Evolutionary conservation across 805 yeast genomes (phyloP).

Genomic region (Saccharomycopsis sp.): DNA sequence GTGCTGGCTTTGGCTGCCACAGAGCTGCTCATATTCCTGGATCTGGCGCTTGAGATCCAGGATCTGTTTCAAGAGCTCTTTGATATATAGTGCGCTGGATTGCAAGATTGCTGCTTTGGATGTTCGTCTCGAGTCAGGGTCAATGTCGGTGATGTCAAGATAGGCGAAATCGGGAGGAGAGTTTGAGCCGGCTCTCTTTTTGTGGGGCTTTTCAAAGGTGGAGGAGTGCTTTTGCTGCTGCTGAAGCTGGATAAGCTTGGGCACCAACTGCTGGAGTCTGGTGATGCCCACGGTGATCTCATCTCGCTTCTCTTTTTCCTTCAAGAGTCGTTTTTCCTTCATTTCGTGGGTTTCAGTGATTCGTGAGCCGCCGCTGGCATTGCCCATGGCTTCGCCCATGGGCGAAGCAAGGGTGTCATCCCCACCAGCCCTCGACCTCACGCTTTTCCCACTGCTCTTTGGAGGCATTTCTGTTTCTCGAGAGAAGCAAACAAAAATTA

Average conservation of each 20-base stretch:
- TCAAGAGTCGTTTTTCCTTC: conserved; percentile 8
- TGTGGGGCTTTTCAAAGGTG: neutral
- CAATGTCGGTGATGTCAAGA: too few relatives aligned
- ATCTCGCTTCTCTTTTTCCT: conserved; percentile 15
- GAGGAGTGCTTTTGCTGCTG: neutral
- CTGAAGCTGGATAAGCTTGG: conserved; percentile 1
- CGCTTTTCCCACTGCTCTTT: too few relatives aligned
- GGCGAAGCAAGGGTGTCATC: too few relatives aligned
- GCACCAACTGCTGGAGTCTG: conserved; percentile 19
- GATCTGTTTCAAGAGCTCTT: conserved; percentile 7
- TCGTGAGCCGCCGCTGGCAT: too few relatives aligned
- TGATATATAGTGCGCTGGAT: conserved; percentile 10
- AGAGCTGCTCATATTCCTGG: conserved; percentile 3
- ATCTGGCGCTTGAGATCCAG: conserved; percentile 1
- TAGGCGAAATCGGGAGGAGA: too few relatives aligned
- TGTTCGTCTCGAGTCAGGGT: conserved; percentile 4
- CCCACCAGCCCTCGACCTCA: too few relatives aligned
- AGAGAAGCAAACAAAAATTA: too few relatives aligned
- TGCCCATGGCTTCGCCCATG: too few relatives aligned
- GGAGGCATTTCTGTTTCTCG: too few relatives aligned
- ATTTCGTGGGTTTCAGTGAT: too few relatives aligned
- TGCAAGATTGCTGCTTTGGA: conserved; percentile 12
- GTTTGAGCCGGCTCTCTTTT: neutral
- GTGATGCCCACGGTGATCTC: conserved; percentile 15
- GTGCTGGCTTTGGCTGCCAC: neutral